Conservation (phyloP, 495 filamentous ascomycete species). For the Aspergillus egyptiacus region DNA sequence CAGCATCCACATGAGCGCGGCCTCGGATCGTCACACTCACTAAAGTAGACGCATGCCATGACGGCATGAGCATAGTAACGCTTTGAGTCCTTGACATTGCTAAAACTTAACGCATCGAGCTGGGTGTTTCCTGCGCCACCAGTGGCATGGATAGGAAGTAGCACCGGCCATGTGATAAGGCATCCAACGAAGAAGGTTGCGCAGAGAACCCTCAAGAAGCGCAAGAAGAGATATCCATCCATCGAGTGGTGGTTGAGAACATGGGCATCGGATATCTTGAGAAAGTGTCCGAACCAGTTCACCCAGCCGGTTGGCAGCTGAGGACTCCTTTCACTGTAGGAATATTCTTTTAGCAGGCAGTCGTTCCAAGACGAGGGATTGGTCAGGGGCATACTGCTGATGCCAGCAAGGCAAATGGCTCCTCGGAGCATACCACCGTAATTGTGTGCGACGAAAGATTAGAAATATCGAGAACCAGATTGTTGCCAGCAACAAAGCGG, state of each 20-base stretch:
- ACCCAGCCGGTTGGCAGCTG: constrained; percentile 45
- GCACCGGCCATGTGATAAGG: constrained; percentile 71
- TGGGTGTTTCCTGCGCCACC: constrained; percentile 54
- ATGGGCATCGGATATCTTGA: constrained; percentile 53
- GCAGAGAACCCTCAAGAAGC: constrained; percentile 67
- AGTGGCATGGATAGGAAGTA: constrained; percentile 76
- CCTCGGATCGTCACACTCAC: constrained; percentile 30
- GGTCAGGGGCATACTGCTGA: constrained; percentile 44
- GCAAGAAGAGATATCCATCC: constrained; percentile 78
- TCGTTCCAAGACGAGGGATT: background rate
- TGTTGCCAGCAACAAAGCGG: constrained; percentile 58
- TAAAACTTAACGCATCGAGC: constrained; percentile 60
- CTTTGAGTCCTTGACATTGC: constrained; percentile 51
- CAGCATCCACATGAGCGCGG: background rate
- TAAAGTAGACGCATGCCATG: constrained; percentile 49
- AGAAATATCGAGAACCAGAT: constrained; percentile 69
- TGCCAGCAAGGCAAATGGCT: constrained; percentile 70
- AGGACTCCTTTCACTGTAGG: constrained; percentile 31
- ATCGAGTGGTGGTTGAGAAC: constrained; percentile 62
- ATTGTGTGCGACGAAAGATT: constrained; percentile 62
- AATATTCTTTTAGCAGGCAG: no score
- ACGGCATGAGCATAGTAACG: constrained; percentile 59
- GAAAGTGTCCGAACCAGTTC: constrained; percentile 59
- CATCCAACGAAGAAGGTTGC: constrained; percentile 68
- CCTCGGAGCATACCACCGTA: constrained; percentile 74